Base-by-base conservation (phyloP, 805 yeast genomes). In the Wickerhamiella siamensis region DNA sequence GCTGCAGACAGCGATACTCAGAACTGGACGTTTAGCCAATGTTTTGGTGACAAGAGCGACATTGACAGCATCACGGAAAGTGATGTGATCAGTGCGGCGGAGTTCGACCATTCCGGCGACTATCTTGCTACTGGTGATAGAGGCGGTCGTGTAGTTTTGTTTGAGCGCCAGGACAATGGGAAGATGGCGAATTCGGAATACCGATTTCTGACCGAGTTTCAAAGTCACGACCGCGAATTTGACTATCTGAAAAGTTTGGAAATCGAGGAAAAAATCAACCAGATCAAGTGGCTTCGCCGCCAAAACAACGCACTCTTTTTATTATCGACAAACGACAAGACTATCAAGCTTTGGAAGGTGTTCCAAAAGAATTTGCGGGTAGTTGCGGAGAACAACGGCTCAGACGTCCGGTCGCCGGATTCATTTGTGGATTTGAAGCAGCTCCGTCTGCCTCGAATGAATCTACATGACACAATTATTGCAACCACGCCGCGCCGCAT, bases 41-140 rank as follows among this genome's bases (percentile, higher is more conserved):
- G 99, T 62, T 91, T 91, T 70, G 99, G 99, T 49, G 98, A 91
- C 62, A 91, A 93, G 62, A 95, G 95, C 38, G 99, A 91, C 60
- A 80, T 87, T 44, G 97, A 88, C 51, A 81, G 77, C 55, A 83
- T 87, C 55, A 86, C 95, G 2, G 97, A 87, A 48, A 95, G 96
- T 3, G 99, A 91, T 61, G 87, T 91, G 57, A 91, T 91, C 47
- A 82, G 95, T 16, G 83, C 98, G 2, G 96, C 91, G 33, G 97
- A 91, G 64, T 91, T 91, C 56, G 95, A 91, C 60, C 82, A 79
- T 57, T 75, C 91, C 5, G 99, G 99, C 39, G 86, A 91, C 58
- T 91, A 79, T 57, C 66, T 91, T 44, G 99, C 98, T 46, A 91
- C 98, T 1, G 99, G 99, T 47, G 99, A 91, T 65, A 78, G 87